A percentile compares a stretch with the other conserved stretches of the same genome.
phyloP scores from a whole-genome alignment of 306 rosid species.

The Pachyrhizus erosus region DNA sequence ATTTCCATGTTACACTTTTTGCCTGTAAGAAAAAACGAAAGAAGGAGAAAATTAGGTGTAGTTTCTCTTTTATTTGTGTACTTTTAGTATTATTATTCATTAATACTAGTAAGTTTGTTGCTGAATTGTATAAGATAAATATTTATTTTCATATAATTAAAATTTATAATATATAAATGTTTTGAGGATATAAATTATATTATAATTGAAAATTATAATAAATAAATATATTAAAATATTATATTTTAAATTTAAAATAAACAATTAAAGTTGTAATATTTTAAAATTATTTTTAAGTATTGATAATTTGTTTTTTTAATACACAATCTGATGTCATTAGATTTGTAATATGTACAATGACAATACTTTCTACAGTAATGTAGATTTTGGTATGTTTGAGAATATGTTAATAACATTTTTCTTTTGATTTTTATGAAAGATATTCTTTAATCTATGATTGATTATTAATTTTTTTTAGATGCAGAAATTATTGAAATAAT shows the following conservation, averaged over 20 bases:
- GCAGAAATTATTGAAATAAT: too few species aligned
- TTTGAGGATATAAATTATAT: too few species aligned
- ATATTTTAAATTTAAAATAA: background rate
- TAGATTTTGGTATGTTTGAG: too few species aligned
- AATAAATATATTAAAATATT: background rate
- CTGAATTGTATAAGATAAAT: too few species aligned
- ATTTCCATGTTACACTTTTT: background rate
- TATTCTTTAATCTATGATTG: too few species aligned
- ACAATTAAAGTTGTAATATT: background rate
- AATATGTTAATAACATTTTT: too few species aligned
- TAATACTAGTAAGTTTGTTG: too few species aligned
- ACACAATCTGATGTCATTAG: background rate
- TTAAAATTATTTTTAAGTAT: background rate
- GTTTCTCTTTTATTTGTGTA: background rate
- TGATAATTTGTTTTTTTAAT: background rate
- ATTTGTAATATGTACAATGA: too few species aligned
- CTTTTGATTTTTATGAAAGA: too few species aligned
- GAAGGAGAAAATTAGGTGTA: background rate
- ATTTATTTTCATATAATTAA: too few species aligned
- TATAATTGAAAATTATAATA: background rate
- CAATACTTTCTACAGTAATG: too few species aligned
- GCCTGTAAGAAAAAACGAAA: background rate
- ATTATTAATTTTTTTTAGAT: too few species aligned
- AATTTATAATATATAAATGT: background rate
- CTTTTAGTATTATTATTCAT: background rate